phyloP scores from a whole-genome alignment of 495 filamentous ascomycete species.

The Hypoxylon trugodes region DNA sequence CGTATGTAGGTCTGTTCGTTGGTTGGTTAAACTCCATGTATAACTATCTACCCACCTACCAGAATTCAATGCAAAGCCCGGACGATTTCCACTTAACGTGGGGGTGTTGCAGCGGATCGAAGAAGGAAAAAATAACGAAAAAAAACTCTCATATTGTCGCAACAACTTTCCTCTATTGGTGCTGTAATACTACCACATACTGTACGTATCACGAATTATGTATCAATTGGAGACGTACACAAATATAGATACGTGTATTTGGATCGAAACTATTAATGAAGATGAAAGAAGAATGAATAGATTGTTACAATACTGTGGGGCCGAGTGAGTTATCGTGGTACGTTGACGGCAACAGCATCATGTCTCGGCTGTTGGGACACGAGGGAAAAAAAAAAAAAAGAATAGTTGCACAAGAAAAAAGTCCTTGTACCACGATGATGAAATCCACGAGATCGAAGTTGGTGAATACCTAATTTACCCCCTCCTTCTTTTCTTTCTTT shows the following conservation, averaged over 20 bases:
- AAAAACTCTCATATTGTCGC: neutral
- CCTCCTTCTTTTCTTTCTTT: conserved; percentile 1
- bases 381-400: no score
- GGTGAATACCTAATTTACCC: no score
- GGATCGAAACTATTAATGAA: conserved; percentile 5
- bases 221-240: conserved; percentile 23
- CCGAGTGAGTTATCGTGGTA: conserved; percentile 21
- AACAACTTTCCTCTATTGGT: conserved; percentile 4
- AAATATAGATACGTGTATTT: no score
- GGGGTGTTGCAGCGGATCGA: conserved; percentile 11
- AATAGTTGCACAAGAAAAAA: conserved; percentile 24
- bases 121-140: conserved; percentile 1
- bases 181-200: conserved; percentile 19
- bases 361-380: conserved; percentile 31
- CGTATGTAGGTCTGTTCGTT: neutral
- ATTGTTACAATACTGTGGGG: conserved; percentile 9
- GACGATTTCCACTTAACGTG: conserved; percentile 13
- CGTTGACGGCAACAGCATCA: conserved; percentile 19
- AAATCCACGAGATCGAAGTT: neutral
- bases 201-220: conserved; percentile 13
- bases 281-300: neutral
- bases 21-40: neutral
- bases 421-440: conserved; percentile 8
- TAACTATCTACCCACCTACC: conserved; percentile 18
- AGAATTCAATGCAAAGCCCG: conserved; percentile 12